Percentiles rank a stretch among this genome's conserved stretches.
Conservation (phyloP, 192 early-diverging fungal species). For the Obelidium mucronatum region DNA sequence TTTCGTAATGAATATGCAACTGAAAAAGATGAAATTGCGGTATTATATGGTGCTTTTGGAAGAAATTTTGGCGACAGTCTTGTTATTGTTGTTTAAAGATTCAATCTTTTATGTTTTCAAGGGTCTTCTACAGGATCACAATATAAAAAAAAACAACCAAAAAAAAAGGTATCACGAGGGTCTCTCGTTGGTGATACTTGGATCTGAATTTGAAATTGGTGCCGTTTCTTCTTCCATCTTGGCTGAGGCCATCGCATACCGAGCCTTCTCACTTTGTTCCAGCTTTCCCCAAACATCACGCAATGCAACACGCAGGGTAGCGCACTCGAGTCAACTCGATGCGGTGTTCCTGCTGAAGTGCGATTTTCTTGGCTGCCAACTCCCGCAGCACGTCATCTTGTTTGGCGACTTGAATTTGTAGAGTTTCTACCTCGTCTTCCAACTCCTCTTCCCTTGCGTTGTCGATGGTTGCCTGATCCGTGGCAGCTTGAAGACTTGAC, state of each 20-base stretch:
- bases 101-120: too few relatives aligned
- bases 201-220: background rate
- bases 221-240: background rate
- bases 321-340: background rate
- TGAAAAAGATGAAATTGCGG: background rate
- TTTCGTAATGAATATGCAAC: background rate
- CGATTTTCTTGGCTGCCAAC: background rate
- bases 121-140: too few relatives aligned
- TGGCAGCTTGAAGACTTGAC: background rate
- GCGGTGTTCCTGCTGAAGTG: background rate
- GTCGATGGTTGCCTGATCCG: background rate
- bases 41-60: too few relatives aligned
- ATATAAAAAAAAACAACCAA: too few relatives aligned
- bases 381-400: background rate
- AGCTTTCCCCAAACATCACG: background rate
- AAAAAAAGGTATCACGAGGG: too few relatives aligned
- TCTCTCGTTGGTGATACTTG: background rate
- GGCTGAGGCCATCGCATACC: background rate
- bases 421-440: background rate
- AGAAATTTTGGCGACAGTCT: background rate
- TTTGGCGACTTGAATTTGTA: background rate
- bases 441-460: background rate
- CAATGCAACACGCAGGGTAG: too few relatives aligned
- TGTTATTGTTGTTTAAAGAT: background rate
- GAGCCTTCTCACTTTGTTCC: background rate